These are phyloP conservation scores for Gloeopeniophorella convolvens DNA, from an alignment of 768 basidiomycete genomes.

Conservation along the genomic window DNA sequence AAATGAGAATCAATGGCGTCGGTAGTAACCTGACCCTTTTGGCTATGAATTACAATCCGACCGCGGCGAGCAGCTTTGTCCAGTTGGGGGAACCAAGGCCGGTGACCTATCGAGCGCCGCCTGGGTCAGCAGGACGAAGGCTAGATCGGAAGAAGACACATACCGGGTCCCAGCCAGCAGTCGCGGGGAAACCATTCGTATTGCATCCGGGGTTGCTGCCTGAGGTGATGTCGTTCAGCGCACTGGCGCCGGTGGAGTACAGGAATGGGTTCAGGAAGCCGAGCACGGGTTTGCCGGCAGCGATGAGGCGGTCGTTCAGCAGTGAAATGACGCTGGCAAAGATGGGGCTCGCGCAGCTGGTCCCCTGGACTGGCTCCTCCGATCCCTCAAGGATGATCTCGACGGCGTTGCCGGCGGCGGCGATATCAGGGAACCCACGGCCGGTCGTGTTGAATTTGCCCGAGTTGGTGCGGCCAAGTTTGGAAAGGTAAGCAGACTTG, in stretches of 20 bases:
- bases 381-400: slow-evolving; percentile 23
- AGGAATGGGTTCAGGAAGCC: slow-evolving; percentile 32
- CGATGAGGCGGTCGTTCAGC: slow-evolving; percentile 30
- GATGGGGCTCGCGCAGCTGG: slow-evolving; percentile 30
- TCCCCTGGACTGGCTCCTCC: slow-evolving; percentile 25
- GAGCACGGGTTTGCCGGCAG: slow-evolving; percentile 25
- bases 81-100: slow-evolving; percentile 33
- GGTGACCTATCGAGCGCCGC: background rate
- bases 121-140: background rate
- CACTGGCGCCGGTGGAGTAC: slow-evolving; percentile 24
- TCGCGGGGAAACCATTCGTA: slow-evolving; percentile 18
- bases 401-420: slow-evolving; percentile 33
- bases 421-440: slow-evolving; percentile 44
- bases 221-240: slow-evolving; percentile 32
- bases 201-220: slow-evolving; percentile 23
- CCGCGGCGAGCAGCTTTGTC: slow-evolving; percentile 39
- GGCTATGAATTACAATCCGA: slow-evolving; percentile 27
- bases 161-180: slow-evolving; percentile 15
- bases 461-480: slow-evolving; percentile 24
- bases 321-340: slow-evolving; percentile 31
- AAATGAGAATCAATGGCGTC: too few species aligned
- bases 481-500: slow-evolving; percentile 32
- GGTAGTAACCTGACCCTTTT: too few species aligned
- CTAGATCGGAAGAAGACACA: too few species aligned
- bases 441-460: slow-evolving; percentile 32